Base-by-base conservation (phyloP, 2,329 filamentous ascomycete genomes). In the Teratosphaeria zuluensis region DNA sequence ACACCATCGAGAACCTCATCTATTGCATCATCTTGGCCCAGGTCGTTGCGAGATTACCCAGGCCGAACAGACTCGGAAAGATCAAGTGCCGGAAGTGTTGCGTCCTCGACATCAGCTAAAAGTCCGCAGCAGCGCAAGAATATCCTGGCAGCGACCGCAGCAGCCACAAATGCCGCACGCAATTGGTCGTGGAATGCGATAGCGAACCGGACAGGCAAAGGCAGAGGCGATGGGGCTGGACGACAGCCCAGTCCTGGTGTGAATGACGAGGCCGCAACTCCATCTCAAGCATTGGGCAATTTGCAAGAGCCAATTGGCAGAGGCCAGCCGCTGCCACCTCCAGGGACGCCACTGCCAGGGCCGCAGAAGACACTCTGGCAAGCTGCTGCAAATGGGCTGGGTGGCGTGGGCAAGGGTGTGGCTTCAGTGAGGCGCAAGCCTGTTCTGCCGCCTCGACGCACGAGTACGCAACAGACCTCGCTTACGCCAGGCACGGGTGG, bases 241-340 rank as follows among this genome's bases (percentile, higher is more conserved):
- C 53, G 83, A 12, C 80, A 82, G 62, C 74, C 78, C 58, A 52
- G 52, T 54, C 51, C 46, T 31, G 14, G 16, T 16, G 28, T 5
- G 9, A 24, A 30, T 38, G 7, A 32, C 51, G 19, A 28, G 46
- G 16, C 32, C 58, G 64, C 63, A 59, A 78, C 78, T 59, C 70
- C 74, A 7, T 72, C 74, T 64, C 42, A 48, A 48, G 42, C 14
- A 24, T 81, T 60, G 74, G 32, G 19, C 32, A 21, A 7, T n/a
- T 31, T 28, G 52, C 28, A 53, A 14, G 21, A 89, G 65, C 90
- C 90, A 1, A 90, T 95, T 77, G 91, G 91, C 1, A 82, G 90
- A 46, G 90, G 90, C 0, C 86, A 88, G 65, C 90, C 90, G 1
- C 77, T 95, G 19, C 90, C 90, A 53, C 90, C 90, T 8, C 89